phyloP scores from a whole-genome alignment of 495 filamentous ascomycete genomes.

The Annulohypoxylon maeteangense region DNA sequence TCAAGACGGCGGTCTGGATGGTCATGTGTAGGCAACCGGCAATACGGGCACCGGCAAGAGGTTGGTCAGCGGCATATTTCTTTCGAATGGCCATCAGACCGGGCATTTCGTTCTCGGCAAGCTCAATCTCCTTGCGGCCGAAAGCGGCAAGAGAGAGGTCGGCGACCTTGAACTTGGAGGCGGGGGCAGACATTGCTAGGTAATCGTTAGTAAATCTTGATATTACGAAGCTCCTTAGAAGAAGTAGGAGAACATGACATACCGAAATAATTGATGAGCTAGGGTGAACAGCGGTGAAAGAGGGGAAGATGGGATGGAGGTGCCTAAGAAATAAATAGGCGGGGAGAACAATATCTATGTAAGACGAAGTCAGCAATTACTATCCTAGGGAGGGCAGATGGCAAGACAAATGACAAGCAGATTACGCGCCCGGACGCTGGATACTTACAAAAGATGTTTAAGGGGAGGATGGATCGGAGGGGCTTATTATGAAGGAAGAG shows the following conservation, averaged over 20 bases:
- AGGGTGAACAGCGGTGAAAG: conserved; percentile 27
- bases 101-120: conserved; percentile 98
- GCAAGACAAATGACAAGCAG: not conserved
- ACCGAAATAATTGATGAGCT: conserved; percentile 25
- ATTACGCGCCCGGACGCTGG: not conserved
- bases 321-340: conserved; percentile 18
- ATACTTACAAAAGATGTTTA: conserved; percentile 17
- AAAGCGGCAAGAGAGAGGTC: conserved; percentile 98
- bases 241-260: conserved; percentile 14
- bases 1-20: conserved; percentile 98
- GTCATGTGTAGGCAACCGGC: conserved; percentile 99
- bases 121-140: conserved; percentile 97
- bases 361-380: conserved; percentile 16
- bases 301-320: conserved; percentile 11
- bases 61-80: conserved; percentile 94
- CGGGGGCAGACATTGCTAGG: conserved; percentile 75
- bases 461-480: conserved; percentile 14
- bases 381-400: not conserved
- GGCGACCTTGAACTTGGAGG: conserved; percentile 95
- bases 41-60: conserved; percentile 86
- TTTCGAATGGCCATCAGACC: conserved; percentile 94
- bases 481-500: not conserved
- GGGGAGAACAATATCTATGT: conserved; percentile 23
- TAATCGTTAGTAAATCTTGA: conserved; percentile 14
- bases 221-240: not conserved